Percentiles rank a stretch among this genome's conserved stretches.
Evolutionary conservation across 179 eudicot genomes (phyloP).

Genomic region (Silene vulgaris): DNA sequence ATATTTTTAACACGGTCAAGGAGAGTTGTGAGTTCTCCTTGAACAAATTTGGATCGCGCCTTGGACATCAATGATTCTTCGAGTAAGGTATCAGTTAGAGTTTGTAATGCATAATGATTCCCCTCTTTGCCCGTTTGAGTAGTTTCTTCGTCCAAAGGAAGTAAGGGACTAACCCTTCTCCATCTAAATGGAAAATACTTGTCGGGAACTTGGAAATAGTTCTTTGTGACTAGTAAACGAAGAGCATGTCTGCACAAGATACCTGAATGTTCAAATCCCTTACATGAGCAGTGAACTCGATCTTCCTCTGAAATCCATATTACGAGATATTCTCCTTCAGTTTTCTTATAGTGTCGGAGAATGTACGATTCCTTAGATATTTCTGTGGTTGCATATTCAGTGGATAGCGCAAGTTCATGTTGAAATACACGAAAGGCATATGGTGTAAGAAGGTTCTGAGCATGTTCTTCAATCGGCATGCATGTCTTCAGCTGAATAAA

Average conservation of each 20-base stretch:
- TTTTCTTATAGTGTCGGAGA: slow-evolving; percentile 42
- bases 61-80: slow-evolving; percentile 42
- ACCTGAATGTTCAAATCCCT: slow-evolving; percentile 48
- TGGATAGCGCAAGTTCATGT: slow-evolving; percentile 34
- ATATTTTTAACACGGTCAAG: slow-evolving; percentile 37
- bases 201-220: slow-evolving; percentile 44
- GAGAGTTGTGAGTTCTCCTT: slow-evolving; percentile 37
- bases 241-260: slow-evolving; percentile 47
- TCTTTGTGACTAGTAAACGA: slow-evolving; percentile 32
- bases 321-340: slow-evolving; percentile 36
- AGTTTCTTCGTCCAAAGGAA: slow-evolving; percentile 27
- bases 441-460: slow-evolving; percentile 36
- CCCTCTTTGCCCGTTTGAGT: slow-evolving; percentile 23
- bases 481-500: slow-evolving; percentile 33
- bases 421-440: slow-evolving; percentile 40
- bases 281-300: slow-evolving; percentile 46
- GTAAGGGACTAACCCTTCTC: slow-evolving; percentile 30
- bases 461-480: slow-evolving; percentile 48
- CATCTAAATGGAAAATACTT: slow-evolving; percentile 38
- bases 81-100: slow-evolving; percentile 33
- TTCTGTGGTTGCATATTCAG: slow-evolving; percentile 39
- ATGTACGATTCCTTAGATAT: slow-evolving; percentile 37
- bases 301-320: slow-evolving; percentile 45
- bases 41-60: slow-evolving; percentile 38
- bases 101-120: slow-evolving; percentile 28